phyloP scores from a whole-genome alignment of 2,329 filamentous ascomycete genomes.

The Penicillium sp. region DNA sequence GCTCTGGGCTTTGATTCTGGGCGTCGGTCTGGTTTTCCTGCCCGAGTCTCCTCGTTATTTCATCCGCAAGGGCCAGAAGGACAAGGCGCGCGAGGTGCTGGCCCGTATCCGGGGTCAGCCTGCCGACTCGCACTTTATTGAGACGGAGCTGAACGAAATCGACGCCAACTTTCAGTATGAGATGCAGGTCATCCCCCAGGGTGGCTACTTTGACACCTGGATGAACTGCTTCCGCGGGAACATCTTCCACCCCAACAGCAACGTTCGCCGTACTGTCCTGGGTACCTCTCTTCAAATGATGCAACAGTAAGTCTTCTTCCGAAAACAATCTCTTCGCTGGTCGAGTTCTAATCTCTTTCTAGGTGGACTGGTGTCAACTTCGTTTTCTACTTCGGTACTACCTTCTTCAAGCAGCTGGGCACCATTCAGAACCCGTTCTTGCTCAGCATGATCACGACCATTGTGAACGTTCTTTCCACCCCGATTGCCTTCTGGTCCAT shows the following conservation, averaged over 20 bases:
- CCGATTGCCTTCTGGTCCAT: constrained; percentile 85
- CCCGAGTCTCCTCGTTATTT: constrained; percentile 83
- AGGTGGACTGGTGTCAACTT: constrained; percentile 79
- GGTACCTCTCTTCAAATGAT: constrained; percentile 73
- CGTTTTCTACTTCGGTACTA: constrained; percentile 80
- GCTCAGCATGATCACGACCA: constrained; percentile 75
- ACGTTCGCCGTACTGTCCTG: constrained; percentile 62
- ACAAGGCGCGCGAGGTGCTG: constrained; percentile 58
- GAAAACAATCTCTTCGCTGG: not conserved
- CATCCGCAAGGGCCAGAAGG: constrained; percentile 68
- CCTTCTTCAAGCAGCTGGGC: constrained; percentile 79
- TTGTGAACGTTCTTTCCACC: constrained; percentile 81
- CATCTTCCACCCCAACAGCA: constrained; percentile 49
- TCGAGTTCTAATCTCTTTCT: not conserved
- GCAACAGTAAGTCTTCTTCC: constrained; percentile 50
- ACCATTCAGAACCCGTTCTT: constrained; percentile 73
- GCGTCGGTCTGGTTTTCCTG: constrained; percentile 63
- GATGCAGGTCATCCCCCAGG: constrained; percentile 58
- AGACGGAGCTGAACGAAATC: constrained; percentile 75
- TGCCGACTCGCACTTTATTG: constrained; percentile 65
- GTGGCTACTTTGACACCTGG: constrained; percentile 64
- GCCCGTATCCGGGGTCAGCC: constrained; percentile 68
- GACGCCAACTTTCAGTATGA: constrained; percentile 87
- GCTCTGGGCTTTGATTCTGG: constrained; percentile 72
- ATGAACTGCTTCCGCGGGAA: constrained; percentile 56